Conservation (phyloP, 768 basidiomycete genomes). For the Candolleomyces aberdarensis region DNA sequence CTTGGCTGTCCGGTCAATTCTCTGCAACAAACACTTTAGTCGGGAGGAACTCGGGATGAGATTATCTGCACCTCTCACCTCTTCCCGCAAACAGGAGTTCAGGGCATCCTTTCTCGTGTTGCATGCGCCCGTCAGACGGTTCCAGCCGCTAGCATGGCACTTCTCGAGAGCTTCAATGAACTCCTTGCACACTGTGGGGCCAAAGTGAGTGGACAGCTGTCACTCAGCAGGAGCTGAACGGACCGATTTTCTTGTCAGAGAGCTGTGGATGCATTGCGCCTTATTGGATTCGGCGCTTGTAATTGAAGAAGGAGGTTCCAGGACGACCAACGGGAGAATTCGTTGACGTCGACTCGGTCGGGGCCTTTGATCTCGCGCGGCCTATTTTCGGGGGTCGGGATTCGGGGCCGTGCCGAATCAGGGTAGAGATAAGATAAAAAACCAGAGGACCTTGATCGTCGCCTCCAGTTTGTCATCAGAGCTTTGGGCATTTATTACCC, state of each 20-base stretch:
- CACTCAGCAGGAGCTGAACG: constrained; percentile 9
- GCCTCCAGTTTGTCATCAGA: background rate
- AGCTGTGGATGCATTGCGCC: constrained; percentile 64
- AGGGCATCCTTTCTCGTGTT: constrained; percentile 66
- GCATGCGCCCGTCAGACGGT: constrained; percentile 65
- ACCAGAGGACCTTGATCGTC: background rate
- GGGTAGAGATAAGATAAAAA: constrained; percentile 11
- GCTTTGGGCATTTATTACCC: constrained; percentile 7
- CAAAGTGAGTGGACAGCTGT: background rate
- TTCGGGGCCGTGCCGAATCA: constrained; percentile 5
- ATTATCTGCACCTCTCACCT: constrained; percentile 40
- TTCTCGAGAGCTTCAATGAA: constrained; percentile 74
- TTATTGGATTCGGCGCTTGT: background rate
- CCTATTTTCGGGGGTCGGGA: background rate
- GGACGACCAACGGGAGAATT: background rate
- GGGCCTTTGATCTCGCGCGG: background rate
- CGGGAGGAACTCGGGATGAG: constrained; percentile 7
- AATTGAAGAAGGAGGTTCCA: background rate
- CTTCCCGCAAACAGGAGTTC: constrained; percentile 66
- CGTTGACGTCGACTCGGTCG: background rate
- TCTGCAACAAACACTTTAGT: constrained; percentile 34
- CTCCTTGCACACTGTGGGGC: constrained; percentile 54
- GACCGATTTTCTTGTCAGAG: constrained; percentile 62
- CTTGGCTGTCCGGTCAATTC: constrained; percentile 50
- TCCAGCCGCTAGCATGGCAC: constrained; percentile 65